Evolutionary conservation across 192 early-diverging fungal species (phyloP).

Genomic region (Mortierella hygrophila): DNA sequence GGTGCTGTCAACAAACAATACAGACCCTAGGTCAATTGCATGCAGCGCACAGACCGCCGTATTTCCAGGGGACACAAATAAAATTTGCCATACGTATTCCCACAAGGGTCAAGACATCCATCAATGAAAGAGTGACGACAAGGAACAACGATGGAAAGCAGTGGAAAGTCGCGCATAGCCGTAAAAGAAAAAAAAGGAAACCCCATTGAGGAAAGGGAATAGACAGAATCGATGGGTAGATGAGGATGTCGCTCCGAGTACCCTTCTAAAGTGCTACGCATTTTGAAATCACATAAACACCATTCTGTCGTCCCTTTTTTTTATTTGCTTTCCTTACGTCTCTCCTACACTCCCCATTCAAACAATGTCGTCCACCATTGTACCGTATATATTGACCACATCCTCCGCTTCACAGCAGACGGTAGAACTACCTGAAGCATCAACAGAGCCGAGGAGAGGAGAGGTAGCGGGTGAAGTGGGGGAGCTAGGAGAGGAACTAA

Average conservation of each 20-base stretch:
- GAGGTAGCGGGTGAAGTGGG: not conserved
- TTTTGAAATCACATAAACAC: not conserved
- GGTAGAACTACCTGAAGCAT: not conserved
- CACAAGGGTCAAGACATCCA: too few relatives aligned
- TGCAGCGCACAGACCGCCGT: too few relatives aligned
- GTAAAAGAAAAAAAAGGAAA: too few relatives aligned
- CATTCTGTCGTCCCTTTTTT: not conserved
- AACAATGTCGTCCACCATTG: not conserved
- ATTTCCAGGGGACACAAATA: too few relatives aligned
- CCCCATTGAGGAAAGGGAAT: too few relatives aligned
- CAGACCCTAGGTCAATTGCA: too few relatives aligned
- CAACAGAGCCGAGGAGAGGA: not conserved
- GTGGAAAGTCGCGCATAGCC: too few relatives aligned
- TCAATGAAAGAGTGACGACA: too few relatives aligned
- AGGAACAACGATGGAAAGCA: too few relatives aligned
- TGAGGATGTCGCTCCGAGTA: not conserved
- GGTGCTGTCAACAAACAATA: too few relatives aligned
- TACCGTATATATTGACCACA: not conserved
- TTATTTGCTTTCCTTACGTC: not conserved
- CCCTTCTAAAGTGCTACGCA: not conserved
- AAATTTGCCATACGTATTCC: too few relatives aligned
- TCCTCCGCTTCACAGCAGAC: not conserved
- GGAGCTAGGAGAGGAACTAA: not conserved
- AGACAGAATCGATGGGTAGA: too few relatives aligned
- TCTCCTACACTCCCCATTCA: not conserved